These are phyloP conservation scores for Auxenochlorella pyrenoidosa DNA, from an alignment of 139 green algal genomes.

Conservation along the genomic window DNA sequence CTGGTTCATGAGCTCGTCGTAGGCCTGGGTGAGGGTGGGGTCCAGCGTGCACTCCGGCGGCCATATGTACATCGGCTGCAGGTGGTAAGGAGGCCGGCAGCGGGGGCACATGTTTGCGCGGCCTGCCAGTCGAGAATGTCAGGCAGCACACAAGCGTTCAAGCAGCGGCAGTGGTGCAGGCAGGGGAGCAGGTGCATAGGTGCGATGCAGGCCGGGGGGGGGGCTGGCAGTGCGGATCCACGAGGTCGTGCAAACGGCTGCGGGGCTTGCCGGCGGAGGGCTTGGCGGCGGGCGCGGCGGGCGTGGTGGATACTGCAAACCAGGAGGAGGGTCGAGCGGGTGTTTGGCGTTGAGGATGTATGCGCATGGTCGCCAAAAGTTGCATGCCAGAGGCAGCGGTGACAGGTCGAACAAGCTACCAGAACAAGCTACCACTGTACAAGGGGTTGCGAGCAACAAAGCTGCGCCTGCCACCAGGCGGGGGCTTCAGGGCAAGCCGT, in stretches of 20 bases:
- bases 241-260: too few species aligned
- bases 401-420: neutral
- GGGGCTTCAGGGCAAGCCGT: too few species aligned
- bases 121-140: too few species aligned
- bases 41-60: neutral
- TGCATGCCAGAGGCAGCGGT: neutral
- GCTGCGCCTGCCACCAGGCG: neutral
- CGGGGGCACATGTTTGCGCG: neutral
- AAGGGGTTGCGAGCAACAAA: too few species aligned
- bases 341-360: neutral
- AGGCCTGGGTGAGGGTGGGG: neutral
- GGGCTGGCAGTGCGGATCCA: too few species aligned
- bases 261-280: neutral
- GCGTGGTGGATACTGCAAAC: neutral
- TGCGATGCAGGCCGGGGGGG: too few species aligned
- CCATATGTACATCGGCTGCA: neutral
- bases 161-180: neutral
- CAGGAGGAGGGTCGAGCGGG: neutral
- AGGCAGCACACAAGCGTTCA: neutral
- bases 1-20: neutral
- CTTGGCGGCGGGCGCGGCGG: neutral
- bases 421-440: neutral
- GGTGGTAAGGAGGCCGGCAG: neutral
- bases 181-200: too few species aligned
- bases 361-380: too few species aligned